Evolutionary conservation across 2,329 filamentous ascomycete genomes (phyloP), one percentile per base, ranked within the genome.

Genomic region (Penicillium sp.): DNA sequence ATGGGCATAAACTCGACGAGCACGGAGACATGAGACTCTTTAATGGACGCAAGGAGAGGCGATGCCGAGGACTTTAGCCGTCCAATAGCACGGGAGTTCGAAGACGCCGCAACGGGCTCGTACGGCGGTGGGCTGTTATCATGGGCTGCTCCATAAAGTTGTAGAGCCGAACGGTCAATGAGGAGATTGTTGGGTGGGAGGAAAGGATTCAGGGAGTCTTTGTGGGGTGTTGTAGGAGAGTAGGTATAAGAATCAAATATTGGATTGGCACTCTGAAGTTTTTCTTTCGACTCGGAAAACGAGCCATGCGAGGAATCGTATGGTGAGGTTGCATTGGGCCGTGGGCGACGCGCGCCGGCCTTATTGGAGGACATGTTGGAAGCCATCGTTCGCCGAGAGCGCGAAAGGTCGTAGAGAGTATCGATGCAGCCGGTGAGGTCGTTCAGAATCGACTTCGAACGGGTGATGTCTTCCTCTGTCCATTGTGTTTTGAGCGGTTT

Each of bases 361-460:
- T 60, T 64, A 47, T 55, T 62, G 13, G 66, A 65, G 16, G 63
- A 62, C 64, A 72, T 70, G 46, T 59, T 70, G 49, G 67, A 66
- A 33, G 61, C 67, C 67, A 72, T 70, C n/a, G 75, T 72, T 53
- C 77, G 73, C 22, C 80, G 73, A 25, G 78, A 79, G 43, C 76
- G 70, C 4, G 80, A 83, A n/a, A 86, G 69, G 58, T 83, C 80
- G 61, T 84, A 85, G 18, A 86, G 73, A 0, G 79, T 80, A 66
- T 86, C 82, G 57, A 85, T 84, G 41, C 80, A 83, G 3, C 75
- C 77, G 7, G 79, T 83, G 50, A 85, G 66, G 55, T 85, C 80
- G 45, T 74, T 75, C 52, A 84, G 71, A n/a, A 86, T 71, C 31
- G 76, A 75, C 54, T 80, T 76, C 46, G 81, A 82, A 46, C 78